Evolutionary conservation across 805 yeast species (phyloP).

Genomic region (Cephaloascus fragrans): DNA sequence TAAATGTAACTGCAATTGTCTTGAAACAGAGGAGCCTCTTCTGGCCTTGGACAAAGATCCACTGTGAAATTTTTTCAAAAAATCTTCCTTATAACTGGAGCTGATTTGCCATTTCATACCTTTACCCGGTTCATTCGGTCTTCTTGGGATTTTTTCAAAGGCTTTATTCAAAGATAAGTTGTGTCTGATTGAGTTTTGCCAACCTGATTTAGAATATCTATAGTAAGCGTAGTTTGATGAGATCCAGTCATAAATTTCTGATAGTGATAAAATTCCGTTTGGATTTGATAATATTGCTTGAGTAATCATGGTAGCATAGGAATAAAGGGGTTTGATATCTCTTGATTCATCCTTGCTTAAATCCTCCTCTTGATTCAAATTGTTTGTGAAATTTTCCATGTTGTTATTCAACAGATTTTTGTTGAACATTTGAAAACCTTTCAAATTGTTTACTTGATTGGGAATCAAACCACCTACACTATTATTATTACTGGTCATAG

Average conservation of each 20-base stretch:
- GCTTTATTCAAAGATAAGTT: slow-evolving; percentile 92
- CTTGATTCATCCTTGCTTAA: slow-evolving; percentile 84
- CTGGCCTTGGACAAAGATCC: slow-evolving; percentile 68
- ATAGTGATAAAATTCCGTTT: slow-evolving; percentile 80
- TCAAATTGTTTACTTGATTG: slow-evolving; percentile 10
- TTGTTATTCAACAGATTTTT: slow-evolving; percentile 29
- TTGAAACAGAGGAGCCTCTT: slow-evolving; percentile 72
- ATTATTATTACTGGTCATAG: not conserved
- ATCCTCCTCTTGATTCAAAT: slow-evolving; percentile 34
- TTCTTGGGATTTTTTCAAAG: slow-evolving; percentile 92
- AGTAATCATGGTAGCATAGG: slow-evolving; percentile 97
- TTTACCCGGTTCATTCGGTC: slow-evolving; percentile 95
- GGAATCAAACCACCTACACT: not conserved
- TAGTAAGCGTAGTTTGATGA: slow-evolving; percentile 83
- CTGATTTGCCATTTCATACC: slow-evolving; percentile 99
- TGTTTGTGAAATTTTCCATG: slow-evolving; percentile 4
- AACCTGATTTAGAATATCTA: slow-evolving; percentile 85
- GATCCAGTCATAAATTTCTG: slow-evolving; percentile 92
- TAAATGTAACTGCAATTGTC: slow-evolving; percentile 70
- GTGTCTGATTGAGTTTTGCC: slow-evolving; percentile 98
- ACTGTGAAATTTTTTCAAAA: slow-evolving; percentile 65
- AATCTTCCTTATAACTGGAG: slow-evolving; percentile 75
- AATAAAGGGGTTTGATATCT: slow-evolving; percentile 92
- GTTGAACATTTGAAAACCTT: slow-evolving; percentile 47
- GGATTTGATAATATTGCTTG: slow-evolving; percentile 86